Conservation (phyloP, 139 green algal genomes). For the Coelastrella sp. region DNA sequence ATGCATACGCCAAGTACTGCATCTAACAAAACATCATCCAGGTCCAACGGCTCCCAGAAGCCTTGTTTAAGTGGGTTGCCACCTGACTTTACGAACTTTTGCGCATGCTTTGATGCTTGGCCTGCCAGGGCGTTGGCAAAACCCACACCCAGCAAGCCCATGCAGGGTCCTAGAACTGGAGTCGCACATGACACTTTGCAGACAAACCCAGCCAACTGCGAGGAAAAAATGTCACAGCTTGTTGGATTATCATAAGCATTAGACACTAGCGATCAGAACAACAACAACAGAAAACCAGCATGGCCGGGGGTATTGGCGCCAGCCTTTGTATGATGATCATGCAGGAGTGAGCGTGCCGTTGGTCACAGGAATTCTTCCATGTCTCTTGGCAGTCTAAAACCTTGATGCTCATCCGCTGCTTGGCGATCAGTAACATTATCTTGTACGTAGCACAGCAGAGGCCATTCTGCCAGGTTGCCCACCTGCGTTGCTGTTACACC, state of each 20-base stretch:
- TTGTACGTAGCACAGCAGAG: neutral
- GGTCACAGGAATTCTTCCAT: too few relatives aligned
- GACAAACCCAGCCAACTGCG: conserved; percentile 54
- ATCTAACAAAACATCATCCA: conserved; percentile 65
- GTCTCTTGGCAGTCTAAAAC: too few relatives aligned
- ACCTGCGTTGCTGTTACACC: conserved; percentile 45
- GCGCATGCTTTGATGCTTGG: conserved; percentile 53
- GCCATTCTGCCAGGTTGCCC: neutral
- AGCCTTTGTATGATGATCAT: too few relatives aligned
- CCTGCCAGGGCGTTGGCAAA: conserved; percentile 69
- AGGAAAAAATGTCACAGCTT: neutral
- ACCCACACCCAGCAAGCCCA: conserved; percentile 69
- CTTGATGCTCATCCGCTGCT: too few relatives aligned
- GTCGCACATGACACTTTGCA: conserved; percentile 78
- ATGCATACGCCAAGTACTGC: conserved; percentile 64
- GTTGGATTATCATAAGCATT: neutral
- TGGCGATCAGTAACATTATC: too few relatives aligned
- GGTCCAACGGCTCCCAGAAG: conserved; percentile 39
- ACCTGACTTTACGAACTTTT: conserved; percentile 32
- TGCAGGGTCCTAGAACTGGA: conserved; percentile 61
- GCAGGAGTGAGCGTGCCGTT: too few relatives aligned
- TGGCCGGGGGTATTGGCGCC: too few relatives aligned
- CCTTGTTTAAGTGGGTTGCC: conserved; percentile 26
- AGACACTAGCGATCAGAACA: neutral
- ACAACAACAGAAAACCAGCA: too few relatives aligned